Base-by-base conservation (phyloP, 2,329 filamentous ascomycete genomes). In the Tympanopsis confertula region DNA sequence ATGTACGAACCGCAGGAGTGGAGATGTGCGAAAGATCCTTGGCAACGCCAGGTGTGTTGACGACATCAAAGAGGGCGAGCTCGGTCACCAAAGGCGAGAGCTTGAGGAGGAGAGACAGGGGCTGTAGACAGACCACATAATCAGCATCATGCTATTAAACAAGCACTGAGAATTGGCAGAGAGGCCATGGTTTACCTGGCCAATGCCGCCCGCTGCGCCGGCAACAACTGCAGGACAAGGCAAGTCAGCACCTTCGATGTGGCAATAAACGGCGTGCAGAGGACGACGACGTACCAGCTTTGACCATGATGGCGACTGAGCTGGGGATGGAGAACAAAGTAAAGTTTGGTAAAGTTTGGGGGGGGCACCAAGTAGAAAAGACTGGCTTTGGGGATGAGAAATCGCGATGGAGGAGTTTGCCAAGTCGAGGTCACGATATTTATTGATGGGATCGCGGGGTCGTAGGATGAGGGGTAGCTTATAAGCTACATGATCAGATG, bases 11-110 rank as follows among this genome's bases (percentile, higher is more conserved):
- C 48, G 89, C 89, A 51, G 77, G 74, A 44, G 87, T 86, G 42
- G 89, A 94, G 66, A 98, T 96, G 73, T 98, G 91, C 43, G 88
- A 95, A 43, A 98, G 79, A 61, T 98, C 91, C 55, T 89, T 79
- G 47, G 88, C 86, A 57, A 98, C 91, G 65, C 91, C 91, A 52
- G 87, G 88, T 36, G 87, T 93, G 76, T 96, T 95, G 65, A 96
- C 89, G 49, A 98, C 88, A 94, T 98, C 91, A 73, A 95, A 98
- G 53, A 98, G 84, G 44, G 87, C 73, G 53, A 98, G 85, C 70
- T 96, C 86, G 55, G 89, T 82, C 54, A 98, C 73, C 56, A 86
- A 78, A 47, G 87, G 83, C 56, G 73, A 85, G 49, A 83, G 78
- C 78, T 98, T 98, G 60, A 96, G 76, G 53, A 98, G 83, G 50